phyloP scores from a whole-genome alignment of 1,284 basidiomycete genomes.

The Stygiomarasmius scandens region DNA sequence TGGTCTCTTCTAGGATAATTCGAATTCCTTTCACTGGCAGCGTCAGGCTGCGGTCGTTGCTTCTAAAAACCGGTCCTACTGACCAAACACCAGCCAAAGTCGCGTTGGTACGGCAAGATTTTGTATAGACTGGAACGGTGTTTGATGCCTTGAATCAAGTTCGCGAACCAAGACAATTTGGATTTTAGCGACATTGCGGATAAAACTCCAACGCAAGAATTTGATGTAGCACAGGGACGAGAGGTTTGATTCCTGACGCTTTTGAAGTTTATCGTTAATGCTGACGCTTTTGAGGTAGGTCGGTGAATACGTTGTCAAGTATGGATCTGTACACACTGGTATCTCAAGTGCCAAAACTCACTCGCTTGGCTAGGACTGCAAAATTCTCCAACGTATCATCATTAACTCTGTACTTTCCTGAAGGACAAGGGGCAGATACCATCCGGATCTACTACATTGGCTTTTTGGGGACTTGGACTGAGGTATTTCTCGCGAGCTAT shows the following conservation, averaged over 20 bases:
- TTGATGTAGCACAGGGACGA: slow-evolving; percentile 63
- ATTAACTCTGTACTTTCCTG: slow-evolving; percentile 74
- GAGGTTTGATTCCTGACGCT: slow-evolving; percentile 43
- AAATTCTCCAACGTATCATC: slow-evolving; percentile 78
- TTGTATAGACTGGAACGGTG: slow-evolving; percentile 1
- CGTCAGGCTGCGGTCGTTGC: slow-evolving; percentile 72
- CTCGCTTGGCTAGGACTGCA: slow-evolving; percentile 51
- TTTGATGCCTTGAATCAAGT: slow-evolving; percentile 55
- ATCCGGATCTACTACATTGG: slow-evolving; percentile 76
- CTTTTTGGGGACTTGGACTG: slow-evolving; percentile 77
- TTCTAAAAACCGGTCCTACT: slow-evolving; percentile 75
- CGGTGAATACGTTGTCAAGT: slow-evolving; percentile 80
- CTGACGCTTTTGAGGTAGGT: background rate
- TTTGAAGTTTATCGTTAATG: background rate
- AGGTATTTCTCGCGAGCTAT: slow-evolving; percentile 43
- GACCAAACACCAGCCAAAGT: slow-evolving; percentile 74
- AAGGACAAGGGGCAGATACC: slow-evolving; percentile 71
- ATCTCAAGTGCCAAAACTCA: slow-evolving; percentile 1
- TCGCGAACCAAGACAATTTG: slow-evolving; percentile 66
- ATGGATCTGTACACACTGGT: slow-evolving; percentile 18
- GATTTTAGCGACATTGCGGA: slow-evolving; percentile 76
- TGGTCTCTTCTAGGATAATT: slow-evolving; percentile 55
- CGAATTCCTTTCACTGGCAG: slow-evolving; percentile 81
- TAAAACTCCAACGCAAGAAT: slow-evolving; percentile 65
- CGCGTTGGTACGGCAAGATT: slow-evolving; percentile 49